phyloP scores from a whole-genome alignment of 116 monocot species.

The Cymodocea nodosa region DNA sequence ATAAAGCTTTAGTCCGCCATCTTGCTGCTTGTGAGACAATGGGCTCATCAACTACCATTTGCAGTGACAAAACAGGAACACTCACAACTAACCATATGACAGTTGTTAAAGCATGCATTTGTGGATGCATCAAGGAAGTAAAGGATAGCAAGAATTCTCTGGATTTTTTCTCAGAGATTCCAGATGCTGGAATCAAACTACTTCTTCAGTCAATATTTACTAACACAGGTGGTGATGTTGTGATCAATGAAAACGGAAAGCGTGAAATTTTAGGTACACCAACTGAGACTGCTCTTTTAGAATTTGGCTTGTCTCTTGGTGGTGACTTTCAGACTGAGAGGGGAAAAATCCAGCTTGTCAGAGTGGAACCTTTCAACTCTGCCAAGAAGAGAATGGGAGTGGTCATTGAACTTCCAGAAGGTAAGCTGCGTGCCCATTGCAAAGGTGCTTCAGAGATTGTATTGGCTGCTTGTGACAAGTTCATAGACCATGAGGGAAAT shows the following conservation, averaged over 20 bases:
- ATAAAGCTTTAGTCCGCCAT: slow-evolving; percentile 70
- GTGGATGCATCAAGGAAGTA: slow-evolving; percentile 32
- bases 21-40: slow-evolving; percentile 74
- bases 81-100: slow-evolving; percentile 76
- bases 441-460: slow-evolving; percentile 83
- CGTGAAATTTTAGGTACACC: slow-evolving; percentile 60
- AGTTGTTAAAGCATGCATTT: slow-evolving; percentile 58
- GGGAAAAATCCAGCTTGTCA: slow-evolving; percentile 24
- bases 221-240: slow-evolving; percentile 66
- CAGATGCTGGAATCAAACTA: slow-evolving; percentile 28
- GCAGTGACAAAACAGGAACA: slow-evolving; percentile 79
- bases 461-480: slow-evolving; percentile 43
- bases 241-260: slow-evolving; percentile 35
- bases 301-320: slow-evolving; percentile 54
- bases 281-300: slow-evolving; percentile 66
- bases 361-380: slow-evolving; percentile 84
- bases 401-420: slow-evolving; percentile 34
- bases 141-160: slow-evolving; percentile 8
- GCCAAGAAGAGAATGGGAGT: slow-evolving; percentile 69
- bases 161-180: slow-evolving; percentile 21
- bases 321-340: slow-evolving; percentile 38
- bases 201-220: slow-evolving; percentile 65
- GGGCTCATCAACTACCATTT: slow-evolving; percentile 54
- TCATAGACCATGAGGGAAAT: slow-evolving; percentile 34
- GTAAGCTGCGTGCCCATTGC: slow-evolving; percentile 31